Evolutionary conservation across 208 protist species (phyloP), one percentile per base, ranked within the genome.

Genomic region (Crithidia sp.): DNA sequence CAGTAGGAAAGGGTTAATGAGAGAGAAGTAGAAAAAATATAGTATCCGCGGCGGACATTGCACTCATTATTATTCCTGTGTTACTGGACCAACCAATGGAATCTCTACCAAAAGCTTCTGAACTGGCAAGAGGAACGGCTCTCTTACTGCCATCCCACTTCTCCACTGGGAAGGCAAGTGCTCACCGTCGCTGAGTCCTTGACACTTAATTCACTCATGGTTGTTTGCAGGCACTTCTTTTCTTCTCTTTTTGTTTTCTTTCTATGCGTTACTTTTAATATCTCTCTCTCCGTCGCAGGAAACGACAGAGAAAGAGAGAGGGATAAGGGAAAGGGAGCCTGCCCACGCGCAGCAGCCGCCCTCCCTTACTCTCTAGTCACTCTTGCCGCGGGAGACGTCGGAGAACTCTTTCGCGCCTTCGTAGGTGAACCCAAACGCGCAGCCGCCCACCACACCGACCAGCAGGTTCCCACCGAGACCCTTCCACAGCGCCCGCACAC

Each of bases 351-450:
- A 28, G 28, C 28, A 28, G 28, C 28, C 28, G 16, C 28, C 57
- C 39, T 47, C 45, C 37, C 43, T 28, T 12, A 2, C 57, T 62
- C 57, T 28, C 28, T 28, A 28, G 28, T 55, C 50, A 17, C 16
- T 49, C 40, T 50, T 41, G 9, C 19, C 53, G 17, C 3, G 56
- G 6, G 77, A 79, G 45, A 77, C 90, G 71, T 95, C 90, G 8
- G 90, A 93, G 57, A 95, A 84, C 70, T 93, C 70, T 65, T 92
- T 92, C 2, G 84, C 84, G 66, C 86, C 88, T 71, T 95, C 90
- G 71, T 95, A 95, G 12, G 88, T 90, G 67, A 90, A 67, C 28
- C 88, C 90, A 73, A 95, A 95, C 2, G 85, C 86, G 44, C 81
- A 89, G 14, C 90, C 90, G 36, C 88, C 90, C 28, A 92, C 54